Evolutionary conservation across 352 stramenopile species (phyloP).

Genomic region (Phytophthora idaei): DNA sequence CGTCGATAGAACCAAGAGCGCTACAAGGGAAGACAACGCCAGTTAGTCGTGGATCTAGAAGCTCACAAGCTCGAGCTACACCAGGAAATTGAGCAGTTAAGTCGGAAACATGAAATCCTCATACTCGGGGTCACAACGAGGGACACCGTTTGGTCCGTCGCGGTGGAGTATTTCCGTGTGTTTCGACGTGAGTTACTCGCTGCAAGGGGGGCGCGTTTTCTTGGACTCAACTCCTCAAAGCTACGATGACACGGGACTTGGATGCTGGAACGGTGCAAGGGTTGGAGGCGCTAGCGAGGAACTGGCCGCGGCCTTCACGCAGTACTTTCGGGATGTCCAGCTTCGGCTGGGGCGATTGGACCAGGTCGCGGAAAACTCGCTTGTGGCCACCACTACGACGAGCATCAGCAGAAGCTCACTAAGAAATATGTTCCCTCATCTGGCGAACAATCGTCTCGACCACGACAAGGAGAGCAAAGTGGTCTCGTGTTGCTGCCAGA

Average conservation of each 20-base stretch:
- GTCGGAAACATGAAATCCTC: background rate
- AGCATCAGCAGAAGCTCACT: background rate
- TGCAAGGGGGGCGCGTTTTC: background rate
- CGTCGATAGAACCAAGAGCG: background rate
- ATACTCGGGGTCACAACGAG: background rate
- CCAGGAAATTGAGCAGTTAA: conserved; percentile 2
- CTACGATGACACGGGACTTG: background rate
- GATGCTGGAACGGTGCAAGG: conserved; percentile 3
- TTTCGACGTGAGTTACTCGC: background rate
- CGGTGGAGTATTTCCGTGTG: conserved; percentile 2
- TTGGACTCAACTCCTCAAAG: background rate
- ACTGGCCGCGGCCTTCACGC: conserved; percentile 4
- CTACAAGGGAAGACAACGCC: background rate
- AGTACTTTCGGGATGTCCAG: background rate
- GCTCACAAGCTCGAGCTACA: background rate
- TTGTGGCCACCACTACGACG: conserved; percentile 1
- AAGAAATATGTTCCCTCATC: conserved; percentile 2
- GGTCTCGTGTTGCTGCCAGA: background rate
- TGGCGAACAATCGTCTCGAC: background rate
- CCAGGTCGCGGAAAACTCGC: background rate
- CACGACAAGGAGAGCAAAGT: background rate
- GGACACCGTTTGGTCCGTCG: conserved; percentile 8
- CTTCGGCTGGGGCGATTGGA: background rate
- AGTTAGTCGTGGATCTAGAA: background rate
- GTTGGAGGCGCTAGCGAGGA: conserved; percentile 1